Conservation (phyloP, 306 rosid species). For the Begonia fuchsioides region DNA sequence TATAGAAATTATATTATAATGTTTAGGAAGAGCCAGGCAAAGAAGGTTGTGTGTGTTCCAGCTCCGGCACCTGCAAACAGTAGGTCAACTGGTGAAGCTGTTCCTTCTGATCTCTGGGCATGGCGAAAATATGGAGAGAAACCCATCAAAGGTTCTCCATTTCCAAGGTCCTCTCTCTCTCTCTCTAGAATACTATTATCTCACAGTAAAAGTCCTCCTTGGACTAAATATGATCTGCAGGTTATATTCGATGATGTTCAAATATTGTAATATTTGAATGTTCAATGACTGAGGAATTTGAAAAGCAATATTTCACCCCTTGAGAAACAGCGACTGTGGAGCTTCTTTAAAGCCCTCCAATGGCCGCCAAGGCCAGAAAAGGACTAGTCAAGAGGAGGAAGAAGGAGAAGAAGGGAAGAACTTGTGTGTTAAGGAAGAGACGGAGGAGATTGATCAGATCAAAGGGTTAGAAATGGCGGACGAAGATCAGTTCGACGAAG, state of each 20-base stretch:
- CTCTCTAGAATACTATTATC: too few species aligned
- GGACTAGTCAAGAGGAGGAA: too few species aligned
- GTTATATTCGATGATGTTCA: too few species aligned
- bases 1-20: neutral
- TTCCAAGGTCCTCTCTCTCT: constrained; percentile 33
- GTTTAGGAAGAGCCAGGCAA: constrained; percentile 48
- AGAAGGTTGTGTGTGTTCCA: constrained; percentile 60
- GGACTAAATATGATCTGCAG: too few species aligned
- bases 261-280: too few species aligned
- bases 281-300: too few species aligned
- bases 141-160: constrained; percentile 75
- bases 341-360: constrained; percentile 3
- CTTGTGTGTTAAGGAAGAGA: constrained; percentile 31
- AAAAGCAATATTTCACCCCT: constrained; percentile 5
- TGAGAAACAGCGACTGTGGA: constrained; percentile 13
- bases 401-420: too few species aligned
- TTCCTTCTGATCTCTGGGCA: constrained; percentile 74
- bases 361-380: neutral
- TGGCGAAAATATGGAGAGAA: constrained; percentile 77
- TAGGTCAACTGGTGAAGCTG: constrained; percentile 58
- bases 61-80: constrained; percentile 56
- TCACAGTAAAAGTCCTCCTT: too few species aligned
- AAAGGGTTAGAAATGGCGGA: constrained; percentile 31
- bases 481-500: constrained; percentile 23
- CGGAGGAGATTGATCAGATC: constrained; percentile 18